phyloP scores from a whole-genome alignment of 768 basidiomycete genomes.

The Hypholoma sublateritium region DNA sequence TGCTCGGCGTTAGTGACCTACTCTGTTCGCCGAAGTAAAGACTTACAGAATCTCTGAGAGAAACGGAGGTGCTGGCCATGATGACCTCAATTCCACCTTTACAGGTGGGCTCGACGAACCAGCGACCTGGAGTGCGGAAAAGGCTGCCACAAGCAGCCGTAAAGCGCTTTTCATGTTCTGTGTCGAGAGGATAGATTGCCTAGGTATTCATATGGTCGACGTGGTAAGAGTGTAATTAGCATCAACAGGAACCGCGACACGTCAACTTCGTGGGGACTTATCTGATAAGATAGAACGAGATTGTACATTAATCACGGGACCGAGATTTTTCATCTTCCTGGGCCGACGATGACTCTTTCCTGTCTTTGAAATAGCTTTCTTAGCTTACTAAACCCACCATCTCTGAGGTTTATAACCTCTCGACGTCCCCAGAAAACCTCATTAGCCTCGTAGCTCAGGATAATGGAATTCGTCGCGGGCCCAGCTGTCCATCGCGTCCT shows the following conservation, averaged over 20 bases:
- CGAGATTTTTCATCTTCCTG: conserved; percentile 15
- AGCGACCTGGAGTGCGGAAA: conserved; percentile 15
- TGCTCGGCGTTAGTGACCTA: not conserved
- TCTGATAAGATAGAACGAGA: conserved; percentile 4
- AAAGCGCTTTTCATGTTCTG: conserved; percentile 25
- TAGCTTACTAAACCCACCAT: conserved; percentile 17
- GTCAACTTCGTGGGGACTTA: conserved; percentile 13
- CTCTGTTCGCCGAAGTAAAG: not conserved
- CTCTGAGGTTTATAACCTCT: conserved; percentile 1
- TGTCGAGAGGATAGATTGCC: conserved; percentile 5
- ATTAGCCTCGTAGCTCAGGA: not conserved
- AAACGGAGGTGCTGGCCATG: conserved; percentile 65
- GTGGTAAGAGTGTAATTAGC: conserved; percentile 2
- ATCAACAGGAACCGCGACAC: conserved; percentile 13
- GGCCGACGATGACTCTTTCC: not conserved
- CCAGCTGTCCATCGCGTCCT: conserved; percentile 81
- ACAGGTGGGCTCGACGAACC: conserved; percentile 44
- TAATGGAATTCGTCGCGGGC: conserved; percentile 78
- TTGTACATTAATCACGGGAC: conserved; percentile 15
- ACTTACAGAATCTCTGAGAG: conserved; percentile 67
- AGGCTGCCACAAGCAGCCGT: conserved; percentile 22
- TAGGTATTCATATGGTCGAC: conserved; percentile 14
- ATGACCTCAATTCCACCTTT: conserved; percentile 58
- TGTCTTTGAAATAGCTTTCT: too few relatives aligned
- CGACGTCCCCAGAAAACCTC: not conserved